Evolutionary conservation across 139 green algal genomes (phyloP), one percentile per base, ranked within the genome.

Genomic region (Picochlorum costavermella): DNA sequence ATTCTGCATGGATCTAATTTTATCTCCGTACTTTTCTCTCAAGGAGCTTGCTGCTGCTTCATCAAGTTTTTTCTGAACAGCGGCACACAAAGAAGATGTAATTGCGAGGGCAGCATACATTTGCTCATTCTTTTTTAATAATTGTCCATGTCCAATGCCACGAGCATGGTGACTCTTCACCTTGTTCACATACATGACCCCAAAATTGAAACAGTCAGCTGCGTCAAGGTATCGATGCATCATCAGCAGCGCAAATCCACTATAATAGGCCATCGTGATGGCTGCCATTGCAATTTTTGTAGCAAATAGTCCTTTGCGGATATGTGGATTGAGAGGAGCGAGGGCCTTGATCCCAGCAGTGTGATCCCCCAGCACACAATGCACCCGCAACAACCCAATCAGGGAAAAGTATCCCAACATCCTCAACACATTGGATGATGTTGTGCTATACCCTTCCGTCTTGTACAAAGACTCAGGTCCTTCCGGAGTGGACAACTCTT

Each of bases 91-190:
- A 12, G 89, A 77, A 30, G 88, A 60, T 4, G 69, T 76, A 29
- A 96, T 78, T 4, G 92, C 91, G 44, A 97, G 83, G 70, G 97
- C 76, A 30, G 89, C 81, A 71, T 92, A 91, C 79, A 97, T 90
- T 86, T 99, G 92, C 86, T 99, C 94, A 63, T 96, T 96, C 77
- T 96, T 97, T 77, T 97, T 96, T 55, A 96, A 65, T n/a, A 98
- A 89, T 70, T 88, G 82, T 30, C 86, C 81, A 60, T 88, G 87
- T 63, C 78, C 76, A 0, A 79, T 65, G 48, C 78, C 85, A 53
- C 77, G 71, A n/a, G 65, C 44, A 63, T 91, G 81, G 51, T 81
- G 79, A 60, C 77, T 65, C 78, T 94, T 70, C n/a, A 70, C 61
- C 55, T 74, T 67, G 66, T 82, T 73, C 68, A 99, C 90, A 81